Conservation (phyloP, 106 monocot species). For the Allium cepa region DNA sequence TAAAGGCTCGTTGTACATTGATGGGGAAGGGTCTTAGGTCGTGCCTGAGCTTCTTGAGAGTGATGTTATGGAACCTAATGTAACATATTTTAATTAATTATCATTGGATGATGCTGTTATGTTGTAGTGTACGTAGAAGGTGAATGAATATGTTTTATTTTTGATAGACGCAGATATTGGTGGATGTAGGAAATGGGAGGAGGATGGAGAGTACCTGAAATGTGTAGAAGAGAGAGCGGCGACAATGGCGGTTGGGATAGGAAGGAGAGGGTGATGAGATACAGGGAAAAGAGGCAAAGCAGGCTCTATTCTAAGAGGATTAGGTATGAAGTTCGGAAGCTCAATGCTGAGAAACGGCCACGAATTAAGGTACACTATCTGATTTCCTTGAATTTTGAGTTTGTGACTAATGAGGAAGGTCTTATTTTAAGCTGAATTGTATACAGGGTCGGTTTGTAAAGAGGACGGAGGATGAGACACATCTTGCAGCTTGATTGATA, state of each 20-base stretch:
- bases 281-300: constrained; percentile 35
- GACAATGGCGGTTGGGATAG: background rate
- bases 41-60: constrained; percentile 20
- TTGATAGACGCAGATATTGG: constrained; percentile 14
- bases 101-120: no score
- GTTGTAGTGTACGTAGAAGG: no score
- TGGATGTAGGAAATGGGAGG: constrained; percentile 15
- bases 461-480: background rate
- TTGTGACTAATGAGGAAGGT: background rate
- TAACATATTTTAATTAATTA: no score
- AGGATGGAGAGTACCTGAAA: constrained; percentile 28
- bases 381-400: background rate
- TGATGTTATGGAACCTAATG: no score
- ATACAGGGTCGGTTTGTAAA: constrained; percentile 10
- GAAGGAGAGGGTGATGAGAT: constrained; percentile 36
- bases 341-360: constrained; percentile 53
- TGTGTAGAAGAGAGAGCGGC: background rate
- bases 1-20: constrained; percentile 43
- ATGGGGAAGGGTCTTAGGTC: constrained; percentile 25
- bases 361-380: constrained; percentile 26
- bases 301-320: constrained; percentile 40
- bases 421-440: constrained; percentile 2
- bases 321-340: constrained; percentile 49
- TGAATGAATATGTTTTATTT: no score
- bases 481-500: background rate